phyloP scores from a whole-genome alignment of 2,329 filamentous ascomycete species.

The Fusarium pseudograminearum region DNA sequence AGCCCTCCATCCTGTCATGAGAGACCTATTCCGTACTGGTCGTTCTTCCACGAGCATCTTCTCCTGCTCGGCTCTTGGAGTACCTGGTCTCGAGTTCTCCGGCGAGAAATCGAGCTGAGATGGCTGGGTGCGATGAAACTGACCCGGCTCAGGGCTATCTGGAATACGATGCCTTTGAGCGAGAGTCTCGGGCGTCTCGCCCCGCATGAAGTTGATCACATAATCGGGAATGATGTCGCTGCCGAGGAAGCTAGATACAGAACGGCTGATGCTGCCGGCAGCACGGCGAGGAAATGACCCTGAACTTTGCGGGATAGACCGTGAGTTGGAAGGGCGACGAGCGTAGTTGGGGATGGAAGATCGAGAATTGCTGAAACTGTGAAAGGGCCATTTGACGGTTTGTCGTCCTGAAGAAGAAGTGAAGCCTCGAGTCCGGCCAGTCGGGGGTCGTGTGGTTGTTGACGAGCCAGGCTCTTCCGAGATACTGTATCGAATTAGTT shows the following conservation, averaged over 20 bases:
- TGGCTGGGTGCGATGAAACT: conserved; percentile 37
- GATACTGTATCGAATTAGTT: conserved; percentile 38
- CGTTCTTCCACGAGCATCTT: conserved; percentile 42
- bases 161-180: conserved; percentile 56
- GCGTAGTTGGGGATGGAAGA: conserved; percentile 41
- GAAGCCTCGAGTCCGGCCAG: conserved; percentile 45
- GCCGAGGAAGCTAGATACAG: conserved; percentile 52
- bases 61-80: conserved; percentile 44
- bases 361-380: conserved; percentile 47
- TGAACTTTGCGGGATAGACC: conserved; percentile 40
- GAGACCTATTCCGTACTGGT: conserved; percentile 45
- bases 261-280: conserved; percentile 47
- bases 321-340: conserved; percentile 37
- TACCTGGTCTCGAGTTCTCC: conserved; percentile 37
- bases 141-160: conserved; percentile 45
- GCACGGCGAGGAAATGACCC: conserved; percentile 44
- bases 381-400: conserved; percentile 47
- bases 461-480: conserved; percentile 44
- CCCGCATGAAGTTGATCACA: conserved; percentile 66
- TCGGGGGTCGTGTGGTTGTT: conserved; percentile 32
- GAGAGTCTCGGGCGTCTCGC: conserved; percentile 66
- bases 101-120: conserved; percentile 37
- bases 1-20: conserved; percentile 60
- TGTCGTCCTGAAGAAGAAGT: conserved; percentile 46
- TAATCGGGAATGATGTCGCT: conserved; percentile 66